These are phyloP conservation scores for Cercospora sesami DNA, from an alignment of 2,329 filamentous ascomycete genomes.

Conservation along the genomic window DNA sequence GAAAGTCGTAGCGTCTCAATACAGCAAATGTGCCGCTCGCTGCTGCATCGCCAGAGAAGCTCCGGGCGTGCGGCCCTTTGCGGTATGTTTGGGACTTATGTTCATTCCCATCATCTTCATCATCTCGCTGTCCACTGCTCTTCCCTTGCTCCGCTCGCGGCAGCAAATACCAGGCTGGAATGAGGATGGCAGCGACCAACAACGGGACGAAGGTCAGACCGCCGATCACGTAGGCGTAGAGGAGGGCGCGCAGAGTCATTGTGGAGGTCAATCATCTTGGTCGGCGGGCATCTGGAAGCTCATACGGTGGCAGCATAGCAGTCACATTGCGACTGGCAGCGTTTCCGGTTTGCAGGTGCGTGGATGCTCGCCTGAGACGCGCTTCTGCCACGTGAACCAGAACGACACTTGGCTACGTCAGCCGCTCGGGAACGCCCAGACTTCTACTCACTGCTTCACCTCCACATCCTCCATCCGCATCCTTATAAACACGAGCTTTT, in stretches of 20 bases:
- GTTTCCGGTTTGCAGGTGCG: neutral
- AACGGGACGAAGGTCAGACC: slow-evolving; percentile 86
- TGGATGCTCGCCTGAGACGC: slow-evolving; percentile 1
- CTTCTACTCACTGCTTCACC: neutral
- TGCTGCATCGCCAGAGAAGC: slow-evolving; percentile 26
- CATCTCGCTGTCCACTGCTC: slow-evolving; percentile 8
- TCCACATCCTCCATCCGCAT: neutral
- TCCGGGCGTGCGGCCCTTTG: slow-evolving; percentile 11
- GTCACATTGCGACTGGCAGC: neutral
- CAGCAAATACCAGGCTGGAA: slow-evolving; percentile 69
- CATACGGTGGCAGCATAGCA: neutral
- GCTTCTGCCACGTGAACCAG: slow-evolving; percentile 9
- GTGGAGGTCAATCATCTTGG: slow-evolving; percentile 16
- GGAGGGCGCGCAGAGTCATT: slow-evolving; percentile 54
- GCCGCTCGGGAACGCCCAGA: neutral
- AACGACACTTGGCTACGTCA: slow-evolving; percentile 7
- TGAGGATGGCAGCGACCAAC: slow-evolving; percentile 59
- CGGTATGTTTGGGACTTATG: slow-evolving; percentile 10
- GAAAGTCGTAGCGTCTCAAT: slow-evolving; percentile 36
- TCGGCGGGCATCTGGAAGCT: neutral
- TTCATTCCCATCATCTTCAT: slow-evolving; percentile 11
- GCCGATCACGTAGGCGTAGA: slow-evolving; percentile 78
- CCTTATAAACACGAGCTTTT: neutral
- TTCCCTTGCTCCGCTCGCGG: slow-evolving; percentile 18
- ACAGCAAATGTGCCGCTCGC: slow-evolving; percentile 38